Evolutionary conservation across 495 filamentous ascomycete genomes (phyloP).

Genomic region (Jackrogersella multiformis): DNA sequence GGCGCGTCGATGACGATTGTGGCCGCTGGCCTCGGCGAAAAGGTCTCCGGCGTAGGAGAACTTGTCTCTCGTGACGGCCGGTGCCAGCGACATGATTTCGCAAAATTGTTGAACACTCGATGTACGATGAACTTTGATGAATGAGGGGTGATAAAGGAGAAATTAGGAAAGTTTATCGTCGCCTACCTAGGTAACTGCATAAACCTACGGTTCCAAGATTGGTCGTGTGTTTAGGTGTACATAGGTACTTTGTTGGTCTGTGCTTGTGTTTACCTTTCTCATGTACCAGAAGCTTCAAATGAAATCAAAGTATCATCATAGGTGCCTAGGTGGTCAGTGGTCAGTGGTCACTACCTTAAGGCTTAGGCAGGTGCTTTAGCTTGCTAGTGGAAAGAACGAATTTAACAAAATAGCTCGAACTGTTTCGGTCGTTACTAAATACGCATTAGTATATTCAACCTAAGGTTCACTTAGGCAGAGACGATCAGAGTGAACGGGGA

Average conservation of each 20-base stretch:
- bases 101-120: not conserved
- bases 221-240: not conserved
- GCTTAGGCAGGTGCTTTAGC: not conserved
- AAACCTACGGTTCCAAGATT: too few species aligned
- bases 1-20: conserved; percentile 62
- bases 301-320: too few species aligned
- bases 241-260: not conserved
- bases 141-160: not conserved
- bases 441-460: not conserved
- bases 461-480: not conserved
- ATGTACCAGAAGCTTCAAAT: too few species aligned
- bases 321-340: too few species aligned
- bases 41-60: conserved; percentile 53
- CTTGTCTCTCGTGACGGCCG: conserved; percentile 37
- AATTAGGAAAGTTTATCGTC: not conserved
- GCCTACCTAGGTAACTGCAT: too few species aligned
- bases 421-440: not conserved
- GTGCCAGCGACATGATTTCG: conserved; percentile 45
- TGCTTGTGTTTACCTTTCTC: not conserved
- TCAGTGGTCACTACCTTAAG: not conserved
- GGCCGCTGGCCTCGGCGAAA: conserved; percentile 56
- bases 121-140: not conserved
- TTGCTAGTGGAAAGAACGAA: not conserved
- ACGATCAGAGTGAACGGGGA: not conserved
- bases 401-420: not conserved